Evolutionary conservation across 1,139 yeast species (phyloP).

Genomic region (Candida dubliniensis): DNA sequence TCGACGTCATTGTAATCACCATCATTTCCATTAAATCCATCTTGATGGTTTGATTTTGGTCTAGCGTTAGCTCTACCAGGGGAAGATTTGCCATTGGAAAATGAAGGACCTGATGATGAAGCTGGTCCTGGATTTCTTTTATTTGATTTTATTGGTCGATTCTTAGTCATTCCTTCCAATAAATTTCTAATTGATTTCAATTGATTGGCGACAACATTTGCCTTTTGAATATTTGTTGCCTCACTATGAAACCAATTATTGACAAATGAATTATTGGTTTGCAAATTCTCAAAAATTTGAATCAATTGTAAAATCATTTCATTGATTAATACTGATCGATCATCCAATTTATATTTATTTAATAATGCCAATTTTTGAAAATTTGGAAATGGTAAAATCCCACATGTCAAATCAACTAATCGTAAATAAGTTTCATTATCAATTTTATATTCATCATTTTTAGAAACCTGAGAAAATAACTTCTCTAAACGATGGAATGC

Average conservation of each 20-base stretch:
- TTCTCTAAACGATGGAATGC: constrained; percentile 42
- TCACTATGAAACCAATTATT: constrained; percentile 51
- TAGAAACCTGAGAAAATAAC: constrained; percentile 26
- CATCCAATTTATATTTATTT: constrained; percentile 28
- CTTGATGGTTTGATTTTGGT: constrained; percentile 4
- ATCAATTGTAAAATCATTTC: constrained; percentile 35
- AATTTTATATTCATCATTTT: constrained; percentile 22
- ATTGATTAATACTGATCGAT: constrained; percentile 35
- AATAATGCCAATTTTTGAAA: constrained; percentile 47
- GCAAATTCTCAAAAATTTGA: constrained; percentile 34
- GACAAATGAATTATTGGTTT: constrained; percentile 33
- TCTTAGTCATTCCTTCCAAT: constrained; percentile 51
- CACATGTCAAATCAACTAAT: constrained; percentile 54
- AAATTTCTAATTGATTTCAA: constrained; percentile 55
- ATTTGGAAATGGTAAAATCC: constrained; percentile 59
- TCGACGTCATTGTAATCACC: constrained; percentile 21
- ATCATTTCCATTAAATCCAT: constrained; percentile 6
- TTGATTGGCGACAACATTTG: constrained; percentile 61
- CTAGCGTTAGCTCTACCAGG: not conserved
- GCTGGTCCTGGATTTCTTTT: not conserved
- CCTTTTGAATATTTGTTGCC: constrained; percentile 54
- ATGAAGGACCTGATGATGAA: not conserved
- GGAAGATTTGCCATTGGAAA: not conserved
- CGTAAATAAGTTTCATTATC: constrained; percentile 35
- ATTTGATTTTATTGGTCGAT: constrained; percentile 6